Evolutionary conservation across 495 filamentous ascomycete genomes (phyloP).

Genomic region (Trichocladium uniseriatum): DNA sequence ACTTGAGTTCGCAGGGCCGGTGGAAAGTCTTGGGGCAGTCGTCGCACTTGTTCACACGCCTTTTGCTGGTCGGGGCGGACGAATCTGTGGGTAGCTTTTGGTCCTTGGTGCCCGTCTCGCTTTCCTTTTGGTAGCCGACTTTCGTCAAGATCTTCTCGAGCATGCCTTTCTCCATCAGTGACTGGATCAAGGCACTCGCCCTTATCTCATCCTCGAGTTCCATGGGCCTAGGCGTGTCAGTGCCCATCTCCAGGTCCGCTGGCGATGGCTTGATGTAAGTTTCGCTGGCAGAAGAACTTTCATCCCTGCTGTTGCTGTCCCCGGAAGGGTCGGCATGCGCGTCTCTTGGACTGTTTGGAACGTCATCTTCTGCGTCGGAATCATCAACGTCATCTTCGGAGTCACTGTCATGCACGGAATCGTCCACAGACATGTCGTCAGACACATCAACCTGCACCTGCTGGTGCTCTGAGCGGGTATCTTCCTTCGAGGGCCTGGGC

Average conservation of each 20-base stretch:
- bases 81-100: neutral
- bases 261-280: neutral
- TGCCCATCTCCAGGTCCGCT: neutral
- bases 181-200: conserved; percentile 7
- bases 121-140: conserved; percentile 26
- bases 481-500: neutral
- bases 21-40: conserved; percentile 47
- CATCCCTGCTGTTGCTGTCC: neutral
- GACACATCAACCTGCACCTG: neutral
- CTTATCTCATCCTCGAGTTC: conserved; percentile 21
- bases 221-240: neutral
- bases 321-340: neutral
- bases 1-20: conserved; percentile 66
- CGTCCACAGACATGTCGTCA: neutral
- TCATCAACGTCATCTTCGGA: conserved; percentile 5
- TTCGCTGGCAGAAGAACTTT: neutral
- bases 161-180: conserved; percentile 10
- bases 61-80: neutral
- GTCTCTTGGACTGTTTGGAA: neutral
- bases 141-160: conserved; percentile 21
- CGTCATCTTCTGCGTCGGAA: neutral
- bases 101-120: conserved; percentile 6
- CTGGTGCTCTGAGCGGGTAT: neutral
- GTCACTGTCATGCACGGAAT: neutral
- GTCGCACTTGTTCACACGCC: conserved; percentile 29